Evolutionary conservation across 192 early-diverging fungal species (phyloP).

Genomic region (Thamnidium elegans): DNA sequence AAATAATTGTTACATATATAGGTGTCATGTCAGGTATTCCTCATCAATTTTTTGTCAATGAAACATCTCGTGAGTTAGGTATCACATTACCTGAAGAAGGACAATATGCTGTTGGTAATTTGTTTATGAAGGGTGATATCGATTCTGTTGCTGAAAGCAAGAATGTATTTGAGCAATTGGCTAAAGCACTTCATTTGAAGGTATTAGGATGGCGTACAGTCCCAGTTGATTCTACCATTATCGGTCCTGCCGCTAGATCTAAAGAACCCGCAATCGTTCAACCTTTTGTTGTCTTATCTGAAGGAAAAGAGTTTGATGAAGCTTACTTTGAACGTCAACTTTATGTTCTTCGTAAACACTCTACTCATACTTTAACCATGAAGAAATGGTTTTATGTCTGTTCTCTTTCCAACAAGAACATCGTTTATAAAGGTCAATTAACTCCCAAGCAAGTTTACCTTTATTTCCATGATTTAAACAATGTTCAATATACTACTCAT

Average conservation of each 20-base stretch:
- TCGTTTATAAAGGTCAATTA: conserved; percentile 97
- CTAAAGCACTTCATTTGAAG: conserved; percentile 66
- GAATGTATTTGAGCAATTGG: conserved; percentile 76
- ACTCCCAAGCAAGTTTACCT: conserved; percentile 92
- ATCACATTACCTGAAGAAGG: conserved; percentile 72
- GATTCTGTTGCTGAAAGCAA: conserved; percentile 66
- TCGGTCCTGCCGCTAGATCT: conserved; percentile 84
- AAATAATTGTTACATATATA: too few species aligned
- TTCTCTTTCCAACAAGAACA: conserved; percentile 89
- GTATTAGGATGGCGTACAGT: conserved; percentile 90
- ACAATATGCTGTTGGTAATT: conserved; percentile 93
- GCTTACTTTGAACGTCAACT: conserved; percentile 80
- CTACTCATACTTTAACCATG: conserved; percentile 79
- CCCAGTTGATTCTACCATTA: conserved; percentile 79
- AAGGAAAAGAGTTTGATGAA: conserved; percentile 45
- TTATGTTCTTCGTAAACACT: conserved; percentile 87
- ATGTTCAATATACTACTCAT: conserved; percentile 80
- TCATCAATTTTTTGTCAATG: conserved; percentile 78
- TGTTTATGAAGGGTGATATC: conserved; percentile 81
- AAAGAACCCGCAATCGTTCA: conserved; percentile 95
- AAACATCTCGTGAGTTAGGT: conserved; percentile 56
- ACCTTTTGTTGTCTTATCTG: conserved; percentile 78
- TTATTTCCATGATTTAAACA: conserved; percentile 89
- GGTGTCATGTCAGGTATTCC: conserved; percentile 97
- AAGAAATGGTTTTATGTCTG: conserved; percentile 97